A percentile compares a stretch with the other conserved stretches of the same genome.
Conservation (phyloP, 2,329 filamentous ascomycete species). For the Cordyceps fumosorosea region DNA sequence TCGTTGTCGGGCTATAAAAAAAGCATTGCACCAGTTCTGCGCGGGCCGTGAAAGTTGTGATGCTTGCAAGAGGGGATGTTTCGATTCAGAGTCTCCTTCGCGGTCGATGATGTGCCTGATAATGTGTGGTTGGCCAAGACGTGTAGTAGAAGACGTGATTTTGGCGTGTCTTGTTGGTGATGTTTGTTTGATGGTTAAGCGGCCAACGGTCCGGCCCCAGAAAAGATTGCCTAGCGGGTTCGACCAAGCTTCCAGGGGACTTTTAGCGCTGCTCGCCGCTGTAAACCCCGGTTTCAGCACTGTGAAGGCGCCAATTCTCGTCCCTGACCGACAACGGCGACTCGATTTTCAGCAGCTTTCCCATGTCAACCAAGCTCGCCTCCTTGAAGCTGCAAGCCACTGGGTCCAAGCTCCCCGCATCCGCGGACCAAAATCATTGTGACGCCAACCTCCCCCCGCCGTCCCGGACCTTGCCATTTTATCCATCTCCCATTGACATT, state of each 20-base stretch:
- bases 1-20: not conserved
- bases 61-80: not conserved
- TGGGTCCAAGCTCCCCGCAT: slow-evolving; percentile 23
- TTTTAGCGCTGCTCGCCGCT: not conserved
- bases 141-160: not conserved
- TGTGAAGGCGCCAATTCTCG: not conserved
- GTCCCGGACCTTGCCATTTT: not conserved
- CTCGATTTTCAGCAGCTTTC: not conserved
- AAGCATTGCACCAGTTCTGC: not conserved
- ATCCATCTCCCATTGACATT: not conserved
- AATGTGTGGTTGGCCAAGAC: not conserved
- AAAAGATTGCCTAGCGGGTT: not conserved
- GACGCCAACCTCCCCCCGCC: slow-evolving; percentile 9
- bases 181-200: not conserved
- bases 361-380: not conserved
- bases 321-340: slow-evolving; percentile 1
- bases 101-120: not conserved
- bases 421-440: not conserved
- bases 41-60: not conserved
- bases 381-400: not conserved
- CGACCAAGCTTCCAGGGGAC: not conserved
- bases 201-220: not conserved
- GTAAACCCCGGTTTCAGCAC: not conserved
- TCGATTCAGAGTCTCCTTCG: not conserved
- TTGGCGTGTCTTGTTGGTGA: slow-evolving; percentile 2